These are phyloP conservation scores for Globisporangium lucens DNA, from an alignment of 352 stramenopile species.

Conservation along the genomic window DNA sequence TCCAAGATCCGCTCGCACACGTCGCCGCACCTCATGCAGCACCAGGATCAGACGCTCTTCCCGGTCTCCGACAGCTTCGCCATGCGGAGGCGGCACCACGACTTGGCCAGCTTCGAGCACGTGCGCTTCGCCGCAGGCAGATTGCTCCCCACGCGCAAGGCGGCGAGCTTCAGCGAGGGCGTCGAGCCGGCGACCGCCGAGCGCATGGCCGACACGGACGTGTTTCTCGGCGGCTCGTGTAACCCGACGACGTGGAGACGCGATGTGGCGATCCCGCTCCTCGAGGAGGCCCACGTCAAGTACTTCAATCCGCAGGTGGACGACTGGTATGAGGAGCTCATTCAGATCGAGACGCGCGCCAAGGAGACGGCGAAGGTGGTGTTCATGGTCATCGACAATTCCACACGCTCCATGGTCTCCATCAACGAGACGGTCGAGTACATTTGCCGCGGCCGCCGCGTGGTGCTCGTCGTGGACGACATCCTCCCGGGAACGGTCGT, in stretches of 20 bases:
- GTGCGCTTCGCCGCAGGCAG: slow-evolving; percentile 14
- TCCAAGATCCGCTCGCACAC: slow-evolving; percentile 58
- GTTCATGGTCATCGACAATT: slow-evolving; percentile 81
- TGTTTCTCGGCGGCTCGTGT: slow-evolving; percentile 86
- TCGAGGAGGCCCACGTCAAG: slow-evolving; percentile 57
- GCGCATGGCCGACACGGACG: slow-evolving; percentile 39
- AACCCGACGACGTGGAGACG: slow-evolving; percentile 87
- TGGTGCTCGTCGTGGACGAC: slow-evolving; percentile 83
- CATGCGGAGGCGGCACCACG: slow-evolving; percentile 14
- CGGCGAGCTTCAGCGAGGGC: slow-evolving; percentile 50
- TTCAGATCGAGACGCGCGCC: slow-evolving; percentile 70
- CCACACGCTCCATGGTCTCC: slow-evolving; percentile 78
- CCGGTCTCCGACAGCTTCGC: slow-evolving; percentile 17
- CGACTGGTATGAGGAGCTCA: slow-evolving; percentile 85
- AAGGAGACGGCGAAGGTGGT: slow-evolving; percentile 84
- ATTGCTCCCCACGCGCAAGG: slow-evolving; percentile 34
- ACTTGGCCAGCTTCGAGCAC: slow-evolving; percentile 17
- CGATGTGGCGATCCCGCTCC: slow-evolving; percentile 73
- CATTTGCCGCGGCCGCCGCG: slow-evolving; percentile 67
- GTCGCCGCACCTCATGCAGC: slow-evolving; percentile 52
- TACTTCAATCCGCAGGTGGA: slow-evolving; percentile 91
- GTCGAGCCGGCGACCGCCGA: slow-evolving; percentile 31
- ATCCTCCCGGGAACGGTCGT: slow-evolving; percentile 47
- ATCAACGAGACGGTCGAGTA: slow-evolving; percentile 89
- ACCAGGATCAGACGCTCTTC: slow-evolving; percentile 25